phyloP scores from a whole-genome alignment of 805 yeast genomes.

The Spathaspora sp. region DNA sequence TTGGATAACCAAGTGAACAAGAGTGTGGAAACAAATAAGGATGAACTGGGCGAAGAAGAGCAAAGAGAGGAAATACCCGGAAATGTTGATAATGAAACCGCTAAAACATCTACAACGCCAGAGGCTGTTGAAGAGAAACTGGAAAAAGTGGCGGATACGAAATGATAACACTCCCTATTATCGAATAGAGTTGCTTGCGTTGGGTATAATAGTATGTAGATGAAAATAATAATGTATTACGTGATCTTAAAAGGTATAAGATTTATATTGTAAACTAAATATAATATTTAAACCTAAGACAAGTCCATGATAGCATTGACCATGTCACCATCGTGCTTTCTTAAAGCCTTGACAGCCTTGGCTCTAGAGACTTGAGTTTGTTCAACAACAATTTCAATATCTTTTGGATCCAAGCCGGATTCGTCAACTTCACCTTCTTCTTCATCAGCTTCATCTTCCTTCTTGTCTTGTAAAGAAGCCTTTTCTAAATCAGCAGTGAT shows the following conservation, averaged over 20 bases:
- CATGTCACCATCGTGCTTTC: constrained; percentile 85
- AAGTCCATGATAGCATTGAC: constrained; percentile 94
- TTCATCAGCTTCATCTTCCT: constrained; percentile 16
- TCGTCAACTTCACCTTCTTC: constrained; percentile 70
- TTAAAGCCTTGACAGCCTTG: constrained; percentile 89
- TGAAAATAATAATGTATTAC: no score
- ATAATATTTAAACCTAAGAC: constrained; percentile 24
- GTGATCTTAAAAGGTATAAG: neutral
- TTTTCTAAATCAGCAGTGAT: constrained; percentile 81
- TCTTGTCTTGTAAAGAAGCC: constrained; percentile 49
- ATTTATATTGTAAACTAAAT: neutral
- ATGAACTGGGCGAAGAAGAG: neutral
- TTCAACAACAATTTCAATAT: constrained; percentile 81
- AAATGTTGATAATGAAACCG: neutral
- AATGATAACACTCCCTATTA: neutral
- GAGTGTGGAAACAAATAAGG: neutral
- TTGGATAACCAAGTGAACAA: neutral
- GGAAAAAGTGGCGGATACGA: neutral
- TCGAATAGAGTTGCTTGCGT: neutral
- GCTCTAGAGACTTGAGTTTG: constrained; percentile 88
- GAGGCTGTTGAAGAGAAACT: neutral
- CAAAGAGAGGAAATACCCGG: constrained; percentile 1
- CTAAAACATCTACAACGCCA: neutral
- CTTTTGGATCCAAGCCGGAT: constrained; percentile 77
- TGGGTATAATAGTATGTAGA: neutral